Evolutionary conservation across 495 filamentous ascomycete genomes (phyloP).

Genomic region (Diplogelasinospora grovesii): DNA sequence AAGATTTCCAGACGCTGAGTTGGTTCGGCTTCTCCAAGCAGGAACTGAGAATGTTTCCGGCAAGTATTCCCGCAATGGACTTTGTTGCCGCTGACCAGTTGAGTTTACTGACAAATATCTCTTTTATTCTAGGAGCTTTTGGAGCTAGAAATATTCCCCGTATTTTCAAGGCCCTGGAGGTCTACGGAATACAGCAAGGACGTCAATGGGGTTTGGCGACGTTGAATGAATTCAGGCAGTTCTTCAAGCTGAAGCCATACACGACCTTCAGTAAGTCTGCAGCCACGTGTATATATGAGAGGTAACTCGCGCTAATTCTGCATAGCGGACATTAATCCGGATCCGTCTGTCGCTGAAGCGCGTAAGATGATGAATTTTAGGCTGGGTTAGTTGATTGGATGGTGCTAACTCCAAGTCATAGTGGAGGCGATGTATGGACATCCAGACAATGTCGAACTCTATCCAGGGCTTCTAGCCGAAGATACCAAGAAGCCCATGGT

Average conservation of each 20-base stretch:
- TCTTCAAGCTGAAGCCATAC: slow-evolving; percentile 62
- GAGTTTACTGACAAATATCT: too few species aligned
- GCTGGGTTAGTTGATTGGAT: too few species aligned
- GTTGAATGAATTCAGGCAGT: slow-evolving; percentile 75
- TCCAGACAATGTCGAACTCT: slow-evolving; percentile 53
- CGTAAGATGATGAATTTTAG: too few species aligned
- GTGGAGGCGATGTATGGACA: slow-evolving; percentile 68
- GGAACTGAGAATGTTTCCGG: too few species aligned
- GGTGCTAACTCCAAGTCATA: too few species aligned
- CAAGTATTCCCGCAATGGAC: too few species aligned
- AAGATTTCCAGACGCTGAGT: slow-evolving; percentile 52
- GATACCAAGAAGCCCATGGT: slow-evolving; percentile 55
- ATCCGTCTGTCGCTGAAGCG: too few species aligned
- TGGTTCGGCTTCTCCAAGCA: too few species aligned
- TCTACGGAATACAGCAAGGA: slow-evolving; percentile 72
- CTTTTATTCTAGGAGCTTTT: too few species aligned
- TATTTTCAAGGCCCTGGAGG: slow-evolving; percentile 62
- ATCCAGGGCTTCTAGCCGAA: slow-evolving; percentile 60
- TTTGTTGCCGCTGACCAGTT: too few species aligned
- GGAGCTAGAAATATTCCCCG: slow-evolving; percentile 66
- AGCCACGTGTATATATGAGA: too few species aligned
- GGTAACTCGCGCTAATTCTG: too few species aligned
- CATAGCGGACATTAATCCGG: slow-evolving; percentile 69
- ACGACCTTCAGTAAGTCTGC: slow-evolving; percentile 68
- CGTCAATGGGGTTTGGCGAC: slow-evolving; percentile 70